Percentiles rank a stretch among this genome's conserved stretches.
These are phyloP conservation scores for Lactarius deliciosus DNA, from an alignment of 768 basidiomycete species.

Conservation along the genomic window DNA sequence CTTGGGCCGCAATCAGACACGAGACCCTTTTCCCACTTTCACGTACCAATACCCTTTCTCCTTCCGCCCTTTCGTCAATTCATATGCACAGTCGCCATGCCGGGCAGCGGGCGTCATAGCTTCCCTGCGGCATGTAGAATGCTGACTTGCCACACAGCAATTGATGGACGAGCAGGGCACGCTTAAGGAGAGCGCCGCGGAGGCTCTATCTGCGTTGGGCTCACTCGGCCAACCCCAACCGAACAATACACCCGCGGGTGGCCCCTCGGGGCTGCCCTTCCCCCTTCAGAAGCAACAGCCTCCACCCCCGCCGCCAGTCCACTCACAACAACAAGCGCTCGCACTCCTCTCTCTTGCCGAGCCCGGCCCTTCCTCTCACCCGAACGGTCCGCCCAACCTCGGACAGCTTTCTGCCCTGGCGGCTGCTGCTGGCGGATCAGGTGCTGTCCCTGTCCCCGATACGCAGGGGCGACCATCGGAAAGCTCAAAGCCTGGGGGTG, in stretches of 20 bases:
- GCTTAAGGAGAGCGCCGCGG: slow-evolving; percentile 36
- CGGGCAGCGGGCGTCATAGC: slow-evolving; percentile 6
- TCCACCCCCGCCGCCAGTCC: slow-evolving; percentile 7
- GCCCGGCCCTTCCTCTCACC: slow-evolving; percentile 72
- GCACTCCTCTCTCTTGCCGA: slow-evolving; percentile 48
- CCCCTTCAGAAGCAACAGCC: slow-evolving; percentile 17
- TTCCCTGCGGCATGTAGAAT: slow-evolving; percentile 10
- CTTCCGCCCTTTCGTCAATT: neutral
- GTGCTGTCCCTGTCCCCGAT: slow-evolving; percentile 10
- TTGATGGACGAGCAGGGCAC: slow-evolving; percentile 29
- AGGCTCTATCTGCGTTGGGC: slow-evolving; percentile 36
- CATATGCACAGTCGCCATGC: neutral
- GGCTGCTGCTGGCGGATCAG: slow-evolving; percentile 24
- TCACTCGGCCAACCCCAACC: slow-evolving; percentile 17
- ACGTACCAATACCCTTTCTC: too few relatives aligned
- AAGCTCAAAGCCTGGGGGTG: slow-evolving; percentile 29
- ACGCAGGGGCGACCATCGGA: slow-evolving; percentile 12
- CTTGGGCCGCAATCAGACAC: neutral
- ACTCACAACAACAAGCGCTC: slow-evolving; percentile 23
- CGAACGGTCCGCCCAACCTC: slow-evolving; percentile 63
- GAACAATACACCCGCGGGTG: slow-evolving; percentile 16
- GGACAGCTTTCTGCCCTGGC: slow-evolving; percentile 53
- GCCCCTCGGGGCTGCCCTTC: slow-evolving; percentile 25
- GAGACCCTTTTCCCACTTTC: neutral
- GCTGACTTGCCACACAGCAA: slow-evolving; percentile 23